phyloP scores from a whole-genome alignment of 2,329 filamentous ascomycete species.

The Beauveria rudraprayagi region DNA sequence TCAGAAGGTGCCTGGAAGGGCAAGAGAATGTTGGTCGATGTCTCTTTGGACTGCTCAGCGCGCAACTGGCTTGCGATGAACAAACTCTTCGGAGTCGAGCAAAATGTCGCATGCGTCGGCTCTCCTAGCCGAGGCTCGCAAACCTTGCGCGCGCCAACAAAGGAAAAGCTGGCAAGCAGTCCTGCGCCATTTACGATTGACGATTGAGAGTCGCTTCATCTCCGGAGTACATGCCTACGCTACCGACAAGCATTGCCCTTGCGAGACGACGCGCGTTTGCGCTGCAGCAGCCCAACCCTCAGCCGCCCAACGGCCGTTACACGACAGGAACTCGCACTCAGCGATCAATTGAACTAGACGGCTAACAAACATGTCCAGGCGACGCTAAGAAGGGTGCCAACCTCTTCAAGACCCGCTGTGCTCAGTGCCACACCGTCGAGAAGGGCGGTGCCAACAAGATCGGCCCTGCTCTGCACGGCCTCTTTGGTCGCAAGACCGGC shows the following conservation, averaged over 20 bases:
- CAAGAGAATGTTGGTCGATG: background rate
- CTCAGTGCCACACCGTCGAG: constrained; percentile 97
- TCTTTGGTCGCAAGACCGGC: constrained; percentile 94
- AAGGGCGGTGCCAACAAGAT: constrained; percentile 92
- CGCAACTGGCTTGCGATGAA: background rate
- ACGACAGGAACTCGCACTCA: background rate
- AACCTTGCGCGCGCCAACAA: background rate
- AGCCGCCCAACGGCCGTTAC: background rate
- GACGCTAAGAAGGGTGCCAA: constrained; percentile 93
- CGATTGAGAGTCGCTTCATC: background rate
- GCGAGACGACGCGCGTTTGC: background rate
- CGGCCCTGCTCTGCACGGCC: constrained; percentile 91
- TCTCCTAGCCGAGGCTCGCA: background rate
- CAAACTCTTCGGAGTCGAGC: background rate
- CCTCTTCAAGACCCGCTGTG: constrained; percentile 99
- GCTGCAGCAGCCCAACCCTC: background rate
- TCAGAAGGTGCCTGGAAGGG: background rate
- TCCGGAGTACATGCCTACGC: background rate
- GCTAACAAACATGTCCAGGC: constrained; percentile 48
- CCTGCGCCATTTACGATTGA: background rate
- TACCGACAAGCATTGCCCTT: background rate
- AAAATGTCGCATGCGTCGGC: constrained; percentile 8
- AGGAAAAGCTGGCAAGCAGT: background rate
- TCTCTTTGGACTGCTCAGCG: background rate
- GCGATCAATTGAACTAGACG: constrained; percentile 4